Evolutionary conservation across 768 basidiomycete species (phyloP).

Genomic region (Termitomyces sp.): DNA sequence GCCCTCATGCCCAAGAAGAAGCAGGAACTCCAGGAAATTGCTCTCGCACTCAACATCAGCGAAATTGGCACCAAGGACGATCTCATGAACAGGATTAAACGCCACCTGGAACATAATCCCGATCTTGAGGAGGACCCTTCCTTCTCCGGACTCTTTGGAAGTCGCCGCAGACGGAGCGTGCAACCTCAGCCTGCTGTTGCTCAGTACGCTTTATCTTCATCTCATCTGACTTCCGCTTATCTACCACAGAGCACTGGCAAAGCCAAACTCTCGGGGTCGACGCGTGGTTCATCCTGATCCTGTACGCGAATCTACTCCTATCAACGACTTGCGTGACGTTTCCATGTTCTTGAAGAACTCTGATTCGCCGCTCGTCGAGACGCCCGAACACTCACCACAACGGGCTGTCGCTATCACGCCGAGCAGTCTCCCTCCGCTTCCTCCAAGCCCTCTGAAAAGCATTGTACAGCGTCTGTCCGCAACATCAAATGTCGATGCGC

Average conservation of each 20-base stretch:
- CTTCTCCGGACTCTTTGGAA: conserved; percentile 50
- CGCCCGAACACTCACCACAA: conserved; percentile 21
- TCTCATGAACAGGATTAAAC: conserved; percentile 54
- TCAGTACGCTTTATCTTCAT: not conserved
- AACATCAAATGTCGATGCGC: conserved; percentile 22
- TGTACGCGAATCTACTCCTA: conserved; percentile 42
- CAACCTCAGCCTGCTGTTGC: conserved; percentile 25
- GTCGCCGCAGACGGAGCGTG: conserved; percentile 36
- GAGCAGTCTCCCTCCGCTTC: conserved; percentile 33
- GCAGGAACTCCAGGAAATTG: conserved; percentile 59
- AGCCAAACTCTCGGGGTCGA: conserved; percentile 12
- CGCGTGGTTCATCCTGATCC: conserved; percentile 30
- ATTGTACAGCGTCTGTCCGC: conserved; percentile 29
- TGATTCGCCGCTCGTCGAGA: conserved; percentile 29
- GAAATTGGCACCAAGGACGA: conserved; percentile 62
- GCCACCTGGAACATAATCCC: conserved; percentile 53
- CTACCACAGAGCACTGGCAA: conserved; percentile 5
- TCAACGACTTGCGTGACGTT: conserved; percentile 43
- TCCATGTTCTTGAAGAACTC: conserved; percentile 48
- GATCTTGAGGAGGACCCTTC: conserved; percentile 49
- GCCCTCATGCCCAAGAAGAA: conserved; percentile 64
- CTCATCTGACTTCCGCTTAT: not conserved
- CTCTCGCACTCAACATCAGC: conserved; percentile 43
- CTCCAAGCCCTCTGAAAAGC: conserved; percentile 33
- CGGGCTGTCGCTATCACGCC: conserved; percentile 22